Evolutionary conservation across 2,329 filamentous ascomycete genomes (phyloP).

Genomic region (Apiospora rasikravindrae): DNA sequence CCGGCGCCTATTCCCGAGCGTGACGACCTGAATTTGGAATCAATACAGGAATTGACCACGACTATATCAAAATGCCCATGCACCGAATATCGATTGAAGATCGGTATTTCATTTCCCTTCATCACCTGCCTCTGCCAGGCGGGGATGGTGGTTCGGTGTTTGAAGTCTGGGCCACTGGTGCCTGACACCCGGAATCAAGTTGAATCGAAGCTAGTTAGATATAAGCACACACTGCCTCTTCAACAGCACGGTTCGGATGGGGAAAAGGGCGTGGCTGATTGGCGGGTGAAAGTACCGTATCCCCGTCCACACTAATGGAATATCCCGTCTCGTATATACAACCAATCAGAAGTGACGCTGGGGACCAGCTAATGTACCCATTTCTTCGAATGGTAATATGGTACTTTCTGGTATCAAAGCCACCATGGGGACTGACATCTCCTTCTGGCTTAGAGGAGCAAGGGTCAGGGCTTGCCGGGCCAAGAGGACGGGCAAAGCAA

Average conservation of each 20-base stretch:
- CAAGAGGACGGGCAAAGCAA: conserved; percentile 8
- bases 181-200: not conserved
- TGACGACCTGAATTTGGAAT: not conserved
- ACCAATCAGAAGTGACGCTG: not conserved
- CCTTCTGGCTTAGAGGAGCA: not conserved
- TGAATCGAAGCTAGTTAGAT: not conserved
- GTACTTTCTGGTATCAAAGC: not conserved
- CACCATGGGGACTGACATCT: not conserved
- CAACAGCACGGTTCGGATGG: not conserved
- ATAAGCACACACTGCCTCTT: no score
- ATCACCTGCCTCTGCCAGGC: conserved; percentile 6
- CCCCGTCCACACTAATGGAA: conserved; percentile 1
- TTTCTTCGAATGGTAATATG: not conserved
- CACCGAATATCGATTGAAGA: not conserved
- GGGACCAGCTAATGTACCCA: not conserved
- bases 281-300: not conserved
- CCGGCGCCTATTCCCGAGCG: not conserved
- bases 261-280: not conserved
- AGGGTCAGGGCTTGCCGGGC: not conserved
- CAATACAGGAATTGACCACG: not conserved
- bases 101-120: not conserved
- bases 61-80: not conserved
- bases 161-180: not conserved
- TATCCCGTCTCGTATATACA: conserved; percentile 12
- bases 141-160: not conserved